phyloP scores from a whole-genome alignment of 2,329 filamentous ascomycete genomes.

The Ophiocordyceps camponoti-floridani region DNA sequence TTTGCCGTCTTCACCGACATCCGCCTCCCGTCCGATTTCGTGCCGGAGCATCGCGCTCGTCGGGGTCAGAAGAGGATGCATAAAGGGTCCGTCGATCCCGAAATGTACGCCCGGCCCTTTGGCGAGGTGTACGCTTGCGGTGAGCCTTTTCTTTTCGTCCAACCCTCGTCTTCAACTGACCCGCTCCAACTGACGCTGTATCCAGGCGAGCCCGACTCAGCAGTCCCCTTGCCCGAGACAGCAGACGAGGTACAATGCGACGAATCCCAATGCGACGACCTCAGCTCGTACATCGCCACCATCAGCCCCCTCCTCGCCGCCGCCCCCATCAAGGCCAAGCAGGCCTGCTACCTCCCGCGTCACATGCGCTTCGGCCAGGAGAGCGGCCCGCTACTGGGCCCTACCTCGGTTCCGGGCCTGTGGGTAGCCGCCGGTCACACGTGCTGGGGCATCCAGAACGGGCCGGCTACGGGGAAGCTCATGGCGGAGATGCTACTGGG shows the following conservation, averaged over 20 bases:
- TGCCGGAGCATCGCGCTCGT: conserved; percentile 28
- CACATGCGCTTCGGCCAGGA: conserved; percentile 44
- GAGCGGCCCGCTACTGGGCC: conserved; percentile 57
- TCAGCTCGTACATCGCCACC: conserved; percentile 57
- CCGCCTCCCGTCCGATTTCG: conserved; percentile 46
- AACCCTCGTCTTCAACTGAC: background rate
- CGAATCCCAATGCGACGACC: conserved; percentile 61
- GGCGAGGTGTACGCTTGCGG: conserved; percentile 89
- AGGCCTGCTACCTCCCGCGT: conserved; percentile 87
- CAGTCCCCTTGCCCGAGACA: conserved; percentile 55
- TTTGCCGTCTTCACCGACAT: conserved; percentile 82
- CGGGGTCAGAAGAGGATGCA: conserved; percentile 33
- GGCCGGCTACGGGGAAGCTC: conserved; percentile 66
- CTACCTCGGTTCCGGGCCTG: conserved; percentile 53
- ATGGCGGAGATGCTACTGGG: conserved; percentile 69
- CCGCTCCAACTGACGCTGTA: background rate
- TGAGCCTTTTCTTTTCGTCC: conserved; percentile 10
- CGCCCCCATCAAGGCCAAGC: conserved; percentile 52
- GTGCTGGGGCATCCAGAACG: conserved; percentile 97
- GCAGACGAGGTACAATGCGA: conserved; percentile 64
- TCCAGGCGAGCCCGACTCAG: conserved; percentile 56
- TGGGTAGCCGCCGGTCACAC: conserved; percentile 81
- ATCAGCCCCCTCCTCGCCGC: conserved; percentile 49
- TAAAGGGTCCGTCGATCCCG: conserved; percentile 51
- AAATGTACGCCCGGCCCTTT: conserved; percentile 84